Base-by-base conservation (phyloP, 2,329 filamentous ascomycete species). In the Trichoderma sp. region DNA sequence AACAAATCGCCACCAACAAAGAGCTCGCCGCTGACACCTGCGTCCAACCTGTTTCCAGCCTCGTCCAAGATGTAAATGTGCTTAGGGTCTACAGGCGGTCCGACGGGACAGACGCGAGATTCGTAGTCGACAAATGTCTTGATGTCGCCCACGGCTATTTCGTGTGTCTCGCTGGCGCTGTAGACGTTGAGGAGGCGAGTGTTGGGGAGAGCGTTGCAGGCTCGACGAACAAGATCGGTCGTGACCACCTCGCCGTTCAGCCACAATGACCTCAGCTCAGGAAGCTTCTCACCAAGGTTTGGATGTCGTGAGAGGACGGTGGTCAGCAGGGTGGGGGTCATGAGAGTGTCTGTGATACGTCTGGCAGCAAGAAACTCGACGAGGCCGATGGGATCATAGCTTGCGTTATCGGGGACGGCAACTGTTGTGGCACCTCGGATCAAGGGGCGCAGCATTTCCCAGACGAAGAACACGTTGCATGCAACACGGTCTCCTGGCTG, bases 381-480 rank as follows among this genome's bases (percentile, higher is more conserved):
- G 31, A 96, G 89, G 65, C 92, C 90, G 41, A 91, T 89, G 0
- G 94, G 93, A 78, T 96, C 94, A 80, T 95, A 95, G 84, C 93
- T 95, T 45, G 88, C 89, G 79, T 93, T 91, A 79, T 96, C 94
- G 1, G 93, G 93, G 18, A 95, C 91, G 4, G 92, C 90, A 27
- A 95, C 89, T 5, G 94, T 92, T 0, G 94, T 94, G 3, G 93
- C 94, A 79, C 94, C 94, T 73, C 93, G 89, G 73, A 96, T 82
- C 62, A 96, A 86, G 9, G 94, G 94, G 6, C 94, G 92, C 73
- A 96, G 83, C 75, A 95, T 95, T 82, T 96, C 94, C 94, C 94
- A 96, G 64, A 95, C 88, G 81, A 96, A 96, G 83, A 95, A 96
- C 76, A 95, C 94, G 86, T 95, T 96, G 85, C 93, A 95, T n/a